phyloP scores from a whole-genome alignment of 2,329 filamentous ascomycete genomes.

The Monilinia fructigena region DNA sequence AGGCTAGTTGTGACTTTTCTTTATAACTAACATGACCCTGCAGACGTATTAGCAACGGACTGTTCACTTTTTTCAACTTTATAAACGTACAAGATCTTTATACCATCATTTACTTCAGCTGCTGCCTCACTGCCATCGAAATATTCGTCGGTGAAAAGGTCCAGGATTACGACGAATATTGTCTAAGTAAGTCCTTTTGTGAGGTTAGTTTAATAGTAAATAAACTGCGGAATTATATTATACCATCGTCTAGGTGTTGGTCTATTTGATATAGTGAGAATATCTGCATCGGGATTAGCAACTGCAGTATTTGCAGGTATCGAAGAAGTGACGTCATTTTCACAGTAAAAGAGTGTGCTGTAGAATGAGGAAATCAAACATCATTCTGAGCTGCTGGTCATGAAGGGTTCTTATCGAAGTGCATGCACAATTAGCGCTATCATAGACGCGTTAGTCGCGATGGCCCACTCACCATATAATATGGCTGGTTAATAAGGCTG shows the following conservation, averaged over 20 bases:
- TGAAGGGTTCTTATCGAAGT: conserved; percentile 27
- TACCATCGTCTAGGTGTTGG: conserved; percentile 32
- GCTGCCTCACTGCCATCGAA: conserved; percentile 50
- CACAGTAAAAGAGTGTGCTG: neutral
- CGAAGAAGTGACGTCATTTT: neutral
- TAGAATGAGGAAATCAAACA: neutral
- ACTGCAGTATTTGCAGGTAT: neutral
- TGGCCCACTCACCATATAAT: neutral
- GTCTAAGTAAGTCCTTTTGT: conserved; percentile 77
- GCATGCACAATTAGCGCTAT: conserved; percentile 26
- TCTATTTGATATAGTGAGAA: neutral
- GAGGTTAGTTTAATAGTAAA: neutral
- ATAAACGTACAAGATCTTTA: conserved; percentile 67
- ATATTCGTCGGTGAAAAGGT: conserved; percentile 75
- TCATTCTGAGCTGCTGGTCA: neutral
- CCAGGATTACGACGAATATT: conserved; percentile 73
- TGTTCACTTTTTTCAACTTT: neutral
- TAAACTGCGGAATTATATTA: neutral
- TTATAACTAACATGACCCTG: conserved; percentile 39
- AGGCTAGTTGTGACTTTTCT: neutral
- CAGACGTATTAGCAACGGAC: conserved; percentile 31
- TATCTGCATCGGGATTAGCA: no score
- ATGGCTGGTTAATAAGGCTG: neutral
- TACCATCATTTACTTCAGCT: conserved; percentile 58
- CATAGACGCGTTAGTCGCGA: conserved; percentile 20